These are phyloP conservation scores for Eucalyptus fibrosa DNA, from an alignment of 345 rosid genomes.

Conservation along the genomic window DNA sequence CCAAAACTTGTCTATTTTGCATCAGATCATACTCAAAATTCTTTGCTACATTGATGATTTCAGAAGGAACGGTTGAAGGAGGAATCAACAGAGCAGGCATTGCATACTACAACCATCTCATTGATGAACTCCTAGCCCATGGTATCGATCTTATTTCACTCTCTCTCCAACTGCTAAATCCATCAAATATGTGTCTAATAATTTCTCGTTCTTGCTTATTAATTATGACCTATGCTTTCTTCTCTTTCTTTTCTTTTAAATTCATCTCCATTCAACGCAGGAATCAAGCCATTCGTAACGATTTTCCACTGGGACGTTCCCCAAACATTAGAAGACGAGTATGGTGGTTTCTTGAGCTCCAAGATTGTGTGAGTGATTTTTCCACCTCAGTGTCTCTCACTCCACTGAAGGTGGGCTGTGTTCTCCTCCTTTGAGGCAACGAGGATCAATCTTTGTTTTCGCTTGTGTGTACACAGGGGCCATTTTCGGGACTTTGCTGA, in stretches of 20 bases:
- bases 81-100: slow-evolving; percentile 7
- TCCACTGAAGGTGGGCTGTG: neutral
- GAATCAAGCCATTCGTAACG: slow-evolving; percentile 17
- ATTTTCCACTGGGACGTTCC: slow-evolving; percentile 36
- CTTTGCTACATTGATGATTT: slow-evolving; percentile 7
- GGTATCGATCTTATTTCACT: neutral
- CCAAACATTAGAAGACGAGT: slow-evolving; percentile 21
- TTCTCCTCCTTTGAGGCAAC: neutral
- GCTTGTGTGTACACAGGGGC: neutral
- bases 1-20: neutral
- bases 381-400: neutral
- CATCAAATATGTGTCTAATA: neutral
- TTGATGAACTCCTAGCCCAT: slow-evolving; percentile 7
- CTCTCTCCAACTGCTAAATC: neutral
- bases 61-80: slow-evolving; percentile 9
- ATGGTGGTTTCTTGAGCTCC: slow-evolving; percentile 15
- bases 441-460: neutral
- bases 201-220: neutral
- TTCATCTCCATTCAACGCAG: neutral
- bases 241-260: neutral
- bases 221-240: neutral
- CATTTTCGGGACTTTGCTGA: slow-evolving; percentile 20
- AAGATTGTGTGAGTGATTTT: slow-evolving; percentile 19
- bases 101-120: slow-evolving; percentile 7
- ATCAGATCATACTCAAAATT: neutral